Evolutionary conservation across 2,329 filamentous ascomycete genomes (phyloP), one percentile per base, ranked within the genome.

Genomic region (Metarhizium guizhouense): DNA sequence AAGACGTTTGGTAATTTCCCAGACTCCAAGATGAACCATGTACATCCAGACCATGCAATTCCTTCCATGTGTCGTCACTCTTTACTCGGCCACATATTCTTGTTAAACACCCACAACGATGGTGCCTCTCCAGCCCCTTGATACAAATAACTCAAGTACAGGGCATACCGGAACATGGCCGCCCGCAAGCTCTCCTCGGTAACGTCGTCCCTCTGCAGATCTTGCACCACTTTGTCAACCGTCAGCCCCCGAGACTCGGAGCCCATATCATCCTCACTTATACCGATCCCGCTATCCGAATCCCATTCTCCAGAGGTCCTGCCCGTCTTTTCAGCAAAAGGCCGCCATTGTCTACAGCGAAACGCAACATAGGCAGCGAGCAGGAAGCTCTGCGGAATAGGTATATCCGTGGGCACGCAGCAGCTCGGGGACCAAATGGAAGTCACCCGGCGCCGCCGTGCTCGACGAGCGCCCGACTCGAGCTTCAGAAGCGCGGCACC

Each of bases 391-490:
- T 64, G 61, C 10, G 64, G 59, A 13, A 71, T 54, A 38, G 63
- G 68, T 7, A 71, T 57, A 14, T 59, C 56, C 14, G 53, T 53
- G 4, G 69, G 69, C 14, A 70, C 67, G 43, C 60, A 59, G 60
- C 69, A 71, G n/a, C 61, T 56, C n/a, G 69, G 69, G 18, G 69
- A 71, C 69, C 69, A 71, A 54, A 71, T 64, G 11, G 65, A 63
- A 1, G 34, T 56, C 32, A 42, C 58, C 59, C 8, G 59, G 60
- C 8, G 68, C 62, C 5, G 47, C 48, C 30, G 58, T 20, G 66
- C 62, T 51, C 67, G 61, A 25, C 58, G 54, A 5, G 65, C 61
- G 13, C 62, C 58, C 13, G 47, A 8, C 13, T 62, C 51, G 38
- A 69, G 58, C 29, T 63, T 66, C 29, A 54, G 49, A 40, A 61